Evolutionary conservation across 331 rosid species (phyloP).

Genomic region (Quercus phellos): DNA sequence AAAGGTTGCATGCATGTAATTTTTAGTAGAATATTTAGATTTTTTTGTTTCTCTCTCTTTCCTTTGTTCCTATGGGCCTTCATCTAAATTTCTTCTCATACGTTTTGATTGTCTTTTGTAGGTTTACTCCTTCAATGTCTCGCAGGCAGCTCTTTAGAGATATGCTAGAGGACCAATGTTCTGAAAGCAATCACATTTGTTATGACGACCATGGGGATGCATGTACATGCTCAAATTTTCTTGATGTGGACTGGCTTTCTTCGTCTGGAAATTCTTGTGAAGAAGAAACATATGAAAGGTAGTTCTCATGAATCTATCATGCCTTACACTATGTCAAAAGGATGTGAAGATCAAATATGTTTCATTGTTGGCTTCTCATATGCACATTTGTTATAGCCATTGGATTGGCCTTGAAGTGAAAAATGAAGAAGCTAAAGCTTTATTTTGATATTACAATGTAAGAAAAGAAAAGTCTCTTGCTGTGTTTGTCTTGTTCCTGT

Average conservation of each 20-base stretch:
- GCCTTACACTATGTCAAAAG: background rate
- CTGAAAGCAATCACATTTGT: constrained; percentile 42
- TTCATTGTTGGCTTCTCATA: background rate
- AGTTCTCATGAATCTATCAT: constrained; percentile 6
- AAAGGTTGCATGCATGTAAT: background rate
- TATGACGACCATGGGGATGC: constrained; percentile 64
- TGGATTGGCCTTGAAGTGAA: background rate
- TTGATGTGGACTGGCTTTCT: constrained; percentile 78
- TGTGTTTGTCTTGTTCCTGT: background rate
- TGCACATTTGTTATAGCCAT: background rate
- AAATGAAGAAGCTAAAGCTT: background rate
- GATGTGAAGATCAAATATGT: background rate
- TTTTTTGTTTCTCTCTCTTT: background rate
- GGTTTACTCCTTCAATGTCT: constrained; percentile 40
- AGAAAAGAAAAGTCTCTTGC: background rate
- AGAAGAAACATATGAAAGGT: constrained; percentile 79
- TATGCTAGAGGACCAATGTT: constrained; percentile 44
- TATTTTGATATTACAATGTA: background rate
- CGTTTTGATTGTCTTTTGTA: constrained; percentile 2
- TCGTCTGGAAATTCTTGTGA: constrained; percentile 89
- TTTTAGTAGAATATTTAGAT: background rate
- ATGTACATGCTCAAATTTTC: constrained; percentile 69
- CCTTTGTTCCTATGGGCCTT: background rate
- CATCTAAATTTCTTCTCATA: background rate
- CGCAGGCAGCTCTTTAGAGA: constrained; percentile 42